These are phyloP conservation scores for Boletus edulis DNA, from an alignment of 768 basidiomycete species.

Conservation along the genomic window DNA sequence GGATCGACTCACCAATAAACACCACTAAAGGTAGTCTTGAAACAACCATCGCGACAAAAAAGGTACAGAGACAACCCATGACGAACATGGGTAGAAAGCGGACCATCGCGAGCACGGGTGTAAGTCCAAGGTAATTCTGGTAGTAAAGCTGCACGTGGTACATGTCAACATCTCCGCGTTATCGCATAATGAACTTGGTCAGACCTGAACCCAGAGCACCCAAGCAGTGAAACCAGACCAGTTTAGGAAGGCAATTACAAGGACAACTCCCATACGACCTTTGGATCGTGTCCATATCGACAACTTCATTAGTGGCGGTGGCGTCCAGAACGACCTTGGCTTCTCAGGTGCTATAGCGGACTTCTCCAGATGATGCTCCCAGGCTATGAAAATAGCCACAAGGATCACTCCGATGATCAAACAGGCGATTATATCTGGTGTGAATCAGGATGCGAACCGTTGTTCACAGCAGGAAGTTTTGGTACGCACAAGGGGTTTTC, in stretches of 20 bases:
- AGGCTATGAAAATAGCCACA: slow-evolving; percentile 53
- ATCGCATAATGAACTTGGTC: background rate
- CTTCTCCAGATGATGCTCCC: slow-evolving; percentile 63
- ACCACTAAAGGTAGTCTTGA: slow-evolving; percentile 52
- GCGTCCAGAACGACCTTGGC: slow-evolving; percentile 32
- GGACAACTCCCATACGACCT: slow-evolving; percentile 61
- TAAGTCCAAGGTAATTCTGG: slow-evolving; percentile 56
- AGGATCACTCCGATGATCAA: slow-evolving; percentile 61
- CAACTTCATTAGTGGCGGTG: slow-evolving; percentile 65
- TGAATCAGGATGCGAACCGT: slow-evolving; percentile 16
- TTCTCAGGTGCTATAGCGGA: slow-evolving; percentile 8
- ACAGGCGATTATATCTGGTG: slow-evolving; percentile 65
- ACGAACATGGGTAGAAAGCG: slow-evolving; percentile 72
- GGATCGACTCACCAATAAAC: slow-evolving; percentile 48
- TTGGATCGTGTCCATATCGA: slow-evolving; percentile 61
- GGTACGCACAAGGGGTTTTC: slow-evolving; percentile 50
- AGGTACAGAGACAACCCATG: slow-evolving; percentile 60
- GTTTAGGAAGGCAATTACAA: slow-evolving; percentile 60
- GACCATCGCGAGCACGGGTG: slow-evolving; percentile 59
- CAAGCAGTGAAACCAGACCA: slow-evolving; percentile 59
- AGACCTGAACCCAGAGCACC: slow-evolving; percentile 49
- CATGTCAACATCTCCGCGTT: background rate
- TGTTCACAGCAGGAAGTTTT: slow-evolving; percentile 4
- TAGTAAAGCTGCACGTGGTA: slow-evolving; percentile 55
- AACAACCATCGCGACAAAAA: slow-evolving; percentile 60